Evolutionary conservation across 371 early-diverging fungal genomes (phyloP), one percentile per base, ranked within the genome.

Genomic region (Nematocida sp.): DNA sequence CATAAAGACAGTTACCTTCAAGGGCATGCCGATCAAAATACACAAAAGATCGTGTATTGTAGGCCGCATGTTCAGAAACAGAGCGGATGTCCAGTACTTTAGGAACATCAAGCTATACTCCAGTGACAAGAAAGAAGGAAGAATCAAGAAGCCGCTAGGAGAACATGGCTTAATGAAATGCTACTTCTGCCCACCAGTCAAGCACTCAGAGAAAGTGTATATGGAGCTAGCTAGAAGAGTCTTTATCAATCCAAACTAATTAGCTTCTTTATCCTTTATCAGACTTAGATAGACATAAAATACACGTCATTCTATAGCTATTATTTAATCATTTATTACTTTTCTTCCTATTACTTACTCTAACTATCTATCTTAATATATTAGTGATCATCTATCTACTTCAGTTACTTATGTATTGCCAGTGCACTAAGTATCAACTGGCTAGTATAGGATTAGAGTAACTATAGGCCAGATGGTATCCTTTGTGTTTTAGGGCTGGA

Each of bases 81-180:
- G 65, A 61, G 79, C 79, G 43, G 80, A 83, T 58, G 83, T 83
- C 46, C 25, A 76, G 49, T 79, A 79, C 67, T 83, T 80, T 62
- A 74, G 61, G 48, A 77, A 78, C 45, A 66, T 81, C 1, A 53
- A 53, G 61, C 41, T 83, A 5, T 63, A 78, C 35, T 57, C 78
- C 9, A 61, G 61, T 48, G 60, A 63, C 13, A 47, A 55, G 17
- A 80, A 75, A 37, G 74, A 74, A 34, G 83, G 83, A 21, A 76
- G 60, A 51, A 80, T 83, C 17, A 81, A 79, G 46, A 70, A 74
- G 65, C 66, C 83, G 17, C 53, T 83, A 40, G 83, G 83, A 5
- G 67, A 77, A 45, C 57, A 80, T 9, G 83, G 83, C 27, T 41
- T 65, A 1, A 81, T 83, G 70, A 83, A 81, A 52, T 80, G 79